phyloP scores from a whole-genome alignment of 208 protist genomes.

The Plasmodiophora brassicae region DNA sequence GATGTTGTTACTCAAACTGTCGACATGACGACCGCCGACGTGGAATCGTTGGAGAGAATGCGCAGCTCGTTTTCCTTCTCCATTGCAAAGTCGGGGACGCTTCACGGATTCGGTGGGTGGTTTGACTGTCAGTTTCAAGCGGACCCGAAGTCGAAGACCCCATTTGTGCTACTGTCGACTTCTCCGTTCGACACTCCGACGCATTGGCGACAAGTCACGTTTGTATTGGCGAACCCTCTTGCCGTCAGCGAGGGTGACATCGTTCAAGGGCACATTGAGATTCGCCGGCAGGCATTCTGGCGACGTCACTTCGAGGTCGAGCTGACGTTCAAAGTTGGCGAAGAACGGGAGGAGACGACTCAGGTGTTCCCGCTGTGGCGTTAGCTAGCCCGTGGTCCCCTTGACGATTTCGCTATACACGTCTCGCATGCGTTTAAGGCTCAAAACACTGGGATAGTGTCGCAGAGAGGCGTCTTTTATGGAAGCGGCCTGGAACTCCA shows the following conservation, averaged over 20 bases:
- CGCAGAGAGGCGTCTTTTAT: no score
- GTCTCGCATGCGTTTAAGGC: no score
- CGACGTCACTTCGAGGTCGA: conserved; percentile 23
- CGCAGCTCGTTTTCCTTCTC: conserved; percentile 51
- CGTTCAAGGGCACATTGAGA: background rate
- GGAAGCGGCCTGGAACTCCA: no score
- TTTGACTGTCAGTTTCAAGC: conserved; percentile 58
- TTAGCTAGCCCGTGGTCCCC: no score
- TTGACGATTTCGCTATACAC: no score
- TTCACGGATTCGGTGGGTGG: conserved; percentile 73
- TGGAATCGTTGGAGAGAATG: background rate
- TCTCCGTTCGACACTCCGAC: conserved; percentile 65
- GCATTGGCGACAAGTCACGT: conserved; percentile 79
- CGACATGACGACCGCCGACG: conserved; percentile 37
- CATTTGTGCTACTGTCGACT: conserved; percentile 56
- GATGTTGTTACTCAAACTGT: conserved; percentile 63
- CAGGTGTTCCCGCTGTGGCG: conserved; percentile 16
- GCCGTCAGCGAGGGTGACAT: background rate
- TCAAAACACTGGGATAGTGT: no score
- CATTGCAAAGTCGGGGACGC: conserved; percentile 49
- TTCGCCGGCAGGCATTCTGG: conserved; percentile 6
- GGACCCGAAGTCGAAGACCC: background rate
- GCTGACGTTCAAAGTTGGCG: background rate
- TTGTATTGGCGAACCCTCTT: background rate
- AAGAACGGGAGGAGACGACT: background rate